Evolutionary conservation across 768 basidiomycete genomes (phyloP), one percentile per base, ranked within the genome.

Genomic region (Tephrocybe sp.): DNA sequence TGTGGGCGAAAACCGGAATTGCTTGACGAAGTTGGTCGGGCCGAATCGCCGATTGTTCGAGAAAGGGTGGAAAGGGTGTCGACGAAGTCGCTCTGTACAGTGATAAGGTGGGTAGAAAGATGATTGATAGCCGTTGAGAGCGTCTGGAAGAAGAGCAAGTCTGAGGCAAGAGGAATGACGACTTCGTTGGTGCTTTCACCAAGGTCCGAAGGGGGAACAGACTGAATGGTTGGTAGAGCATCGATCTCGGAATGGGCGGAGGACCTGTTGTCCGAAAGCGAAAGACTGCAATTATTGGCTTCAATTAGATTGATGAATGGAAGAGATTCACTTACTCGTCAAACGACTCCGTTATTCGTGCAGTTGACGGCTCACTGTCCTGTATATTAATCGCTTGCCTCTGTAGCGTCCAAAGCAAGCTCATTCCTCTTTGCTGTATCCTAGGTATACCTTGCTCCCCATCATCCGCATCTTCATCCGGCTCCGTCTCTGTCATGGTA

Each of bases 91-190:
- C 64, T 55, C 48, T 81, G 77, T 59, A 93, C 58, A 51, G 63
- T 59, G 40, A 69, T 57, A 60, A 88, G 68, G 70, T 88, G 73
- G 3, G 64, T 58, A 9, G 75, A 71, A 45, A 79, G 78, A 0
- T 81, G 74, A 38, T 83, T 75, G 10, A 88, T 68, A 4, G 83
- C 76, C 0, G 77, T 74, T 1, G 79, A 79, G 44, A 97, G 78
- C 23, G 90, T 77, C 18, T 82, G 76, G 66, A 93, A 90, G 72
- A 98, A 97, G 2, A 81, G 81, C 11, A 80, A 73, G 62, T 95
- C 93, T 28, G 89, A 84, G n/a, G 78, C 75, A 5, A 97, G 80
- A 2, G 90, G 86, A 30, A 96, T 86, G 45, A 90, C 75, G 6
- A 93, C 64, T 60, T 93, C 87, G 33, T 53, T 59, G 8, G 21